phyloP scores from a whole-genome alignment of 2,329 filamentous ascomycete genomes.

The Fusarium sp. region DNA sequence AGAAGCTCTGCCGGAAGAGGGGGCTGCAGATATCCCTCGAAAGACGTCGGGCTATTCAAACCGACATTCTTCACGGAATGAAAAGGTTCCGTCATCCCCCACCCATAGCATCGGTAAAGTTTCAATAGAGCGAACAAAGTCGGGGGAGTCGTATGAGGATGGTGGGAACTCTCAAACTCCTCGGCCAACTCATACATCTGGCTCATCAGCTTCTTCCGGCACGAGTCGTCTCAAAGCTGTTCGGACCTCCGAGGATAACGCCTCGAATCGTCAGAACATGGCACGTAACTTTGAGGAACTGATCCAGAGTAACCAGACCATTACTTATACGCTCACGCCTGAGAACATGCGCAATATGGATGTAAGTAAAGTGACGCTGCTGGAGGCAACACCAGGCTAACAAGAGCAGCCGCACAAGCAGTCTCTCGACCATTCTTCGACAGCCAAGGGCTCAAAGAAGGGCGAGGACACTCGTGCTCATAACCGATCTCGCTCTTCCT shows the following conservation, averaged over 20 bases:
- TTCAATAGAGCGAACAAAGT: constrained; percentile 51
- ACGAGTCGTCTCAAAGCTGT: constrained; percentile 62
- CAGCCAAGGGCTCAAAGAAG: constrained; percentile 54
- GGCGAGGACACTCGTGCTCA: constrained; percentile 57
- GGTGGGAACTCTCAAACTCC: constrained; percentile 39
- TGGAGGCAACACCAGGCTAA: constrained; percentile 14
- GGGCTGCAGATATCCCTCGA: constrained; percentile 46
- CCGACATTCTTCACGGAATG: constrained; percentile 33
- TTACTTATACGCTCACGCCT: constrained; percentile 83
- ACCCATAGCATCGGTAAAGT: constrained; percentile 51
- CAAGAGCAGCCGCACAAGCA: constrained; percentile 52
- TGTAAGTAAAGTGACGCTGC: constrained; percentile 56
- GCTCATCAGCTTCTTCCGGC: constrained; percentile 61
- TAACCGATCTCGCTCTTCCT: constrained; percentile 60
- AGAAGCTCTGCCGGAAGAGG: constrained; percentile 47
- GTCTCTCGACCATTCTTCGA: constrained; percentile 55
- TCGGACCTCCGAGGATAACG: constrained; percentile 67
- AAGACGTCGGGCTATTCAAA: constrained; percentile 43
- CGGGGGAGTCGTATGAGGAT: constrained; percentile 51
- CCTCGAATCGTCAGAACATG: constrained; percentile 60
- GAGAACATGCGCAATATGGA: constrained; percentile 81
- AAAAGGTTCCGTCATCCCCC: constrained; percentile 40
- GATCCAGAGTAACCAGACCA: constrained; percentile 82
- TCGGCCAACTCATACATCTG: constrained; percentile 58
- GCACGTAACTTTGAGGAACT: constrained; percentile 78